Conservation (phyloP, 768 basidiomycete species). For the Gelatoporia subvermispora region DNA sequence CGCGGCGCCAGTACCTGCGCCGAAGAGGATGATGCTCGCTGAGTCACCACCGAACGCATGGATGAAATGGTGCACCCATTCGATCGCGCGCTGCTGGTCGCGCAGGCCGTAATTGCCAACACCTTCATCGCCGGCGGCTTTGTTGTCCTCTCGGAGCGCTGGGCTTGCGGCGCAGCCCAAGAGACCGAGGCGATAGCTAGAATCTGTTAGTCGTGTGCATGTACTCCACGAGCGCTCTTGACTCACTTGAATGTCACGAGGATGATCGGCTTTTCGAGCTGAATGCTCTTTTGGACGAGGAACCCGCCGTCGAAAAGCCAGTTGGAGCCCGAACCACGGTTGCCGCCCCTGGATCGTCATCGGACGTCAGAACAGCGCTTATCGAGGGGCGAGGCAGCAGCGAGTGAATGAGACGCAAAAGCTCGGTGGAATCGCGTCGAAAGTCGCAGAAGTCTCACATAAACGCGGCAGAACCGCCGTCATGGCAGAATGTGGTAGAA, state of each 20-base stretch:
- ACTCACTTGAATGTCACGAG: conserved; percentile 74
- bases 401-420: too few species aligned
- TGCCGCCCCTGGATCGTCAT: conserved; percentile 49
- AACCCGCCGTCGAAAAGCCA: conserved; percentile 76
- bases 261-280: conserved; percentile 59
- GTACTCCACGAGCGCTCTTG: conserved; percentile 2
- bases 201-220: conserved; percentile 9
- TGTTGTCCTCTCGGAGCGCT: conserved; percentile 65
- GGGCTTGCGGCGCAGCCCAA: conserved; percentile 72
- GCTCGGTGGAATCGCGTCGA: too few species aligned
- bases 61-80: conserved; percentile 52
- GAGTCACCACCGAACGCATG: conserved; percentile 49
- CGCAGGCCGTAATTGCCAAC: conserved; percentile 71
- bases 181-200: conserved; percentile 71
- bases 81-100: conserved; percentile 37
- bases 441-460: too few species aligned
- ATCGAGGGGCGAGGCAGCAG: too few species aligned
- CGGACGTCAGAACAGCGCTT: conserved; percentile 9
- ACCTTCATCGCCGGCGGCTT: conserved; percentile 57
- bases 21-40: conserved; percentile 29
- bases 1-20: conserved; percentile 27
- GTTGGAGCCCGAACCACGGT: conserved; percentile 67
- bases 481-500: conserved; percentile 15
- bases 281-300: conserved; percentile 64
- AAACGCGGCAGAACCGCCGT: too few species aligned